Evolutionary conservation across 2,329 filamentous ascomycete species (phyloP), one percentile per base, ranked within the genome.

Genomic region (Cordyceps javanica): DNA sequence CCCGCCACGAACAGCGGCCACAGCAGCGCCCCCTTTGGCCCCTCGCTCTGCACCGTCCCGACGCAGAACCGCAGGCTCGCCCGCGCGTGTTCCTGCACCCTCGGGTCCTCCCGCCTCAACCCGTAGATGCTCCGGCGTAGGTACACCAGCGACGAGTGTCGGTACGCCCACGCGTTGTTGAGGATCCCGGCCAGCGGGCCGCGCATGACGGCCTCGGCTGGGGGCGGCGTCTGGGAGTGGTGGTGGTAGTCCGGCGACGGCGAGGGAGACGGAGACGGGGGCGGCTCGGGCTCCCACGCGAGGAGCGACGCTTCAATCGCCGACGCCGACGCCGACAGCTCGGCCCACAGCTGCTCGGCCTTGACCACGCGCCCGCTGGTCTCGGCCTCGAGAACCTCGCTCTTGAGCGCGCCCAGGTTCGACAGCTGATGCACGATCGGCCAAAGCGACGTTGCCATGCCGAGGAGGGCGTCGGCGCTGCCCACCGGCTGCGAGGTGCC

Each of bases 1-100:
- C 82, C 77, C 2, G 82, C 80, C 10, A 84, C 82, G 63, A 87
- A 87, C 2, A 87, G 71, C 1, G 84, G 84, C 82, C 83, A 87
- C 2, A 87, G 73, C 36, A 87, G 71, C 2, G 84, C 84, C 2
- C 81, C 78, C 80, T 86, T 85, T 0, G 84, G 84, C 0, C 84
- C 83, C 45, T 72, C 72, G 59, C 80, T 78, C 23, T 70, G 72
- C 28, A 83, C 82, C 0, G 82, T 83, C 30, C 75, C 76, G 6
- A 77, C 73, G 63, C 82, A 86, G 60, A 84, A 80, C 14, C 69
- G 66, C 5, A 85, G 72, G 5, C 80, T 75, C 2, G 74, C 65
- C 60, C 76, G 78, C 1, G 77, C 68, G 62, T 85, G 81, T 16
- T 70, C 72, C 66, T 86, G 83, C 11, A 86, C 82, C 9, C 75